Evolutionary conservation across 2,329 filamentous ascomycete genomes (phyloP).

Genomic region (Fusarium nodosum): DNA sequence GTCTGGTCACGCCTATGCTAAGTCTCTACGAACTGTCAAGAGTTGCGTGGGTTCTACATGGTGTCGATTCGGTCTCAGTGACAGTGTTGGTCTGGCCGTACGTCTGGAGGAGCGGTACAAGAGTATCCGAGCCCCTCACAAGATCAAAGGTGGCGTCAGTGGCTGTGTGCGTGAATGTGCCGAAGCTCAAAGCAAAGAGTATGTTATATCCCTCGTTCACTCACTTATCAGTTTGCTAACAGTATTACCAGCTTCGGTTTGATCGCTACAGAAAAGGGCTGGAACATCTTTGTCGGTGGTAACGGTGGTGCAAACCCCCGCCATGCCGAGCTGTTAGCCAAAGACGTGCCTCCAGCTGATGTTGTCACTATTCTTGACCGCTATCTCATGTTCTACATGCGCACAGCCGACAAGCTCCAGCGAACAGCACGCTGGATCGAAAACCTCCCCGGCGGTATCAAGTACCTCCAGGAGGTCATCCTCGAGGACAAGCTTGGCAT

Average conservation of each 20-base stretch:
- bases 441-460: constrained; percentile 83
- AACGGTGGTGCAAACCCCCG: constrained; percentile 89
- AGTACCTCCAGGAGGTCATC: constrained; percentile 85
- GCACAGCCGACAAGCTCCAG: constrained; percentile 90
- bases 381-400: constrained; percentile 94
- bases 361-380: constrained; percentile 88
- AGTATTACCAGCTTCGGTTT: constrained; percentile 76
- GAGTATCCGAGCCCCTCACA: constrained; percentile 88
- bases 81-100: constrained; percentile 92
- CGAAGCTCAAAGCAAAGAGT: constrained; percentile 93
- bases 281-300: constrained; percentile 91
- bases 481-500: constrained; percentile 90
- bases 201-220: constrained; percentile 51
- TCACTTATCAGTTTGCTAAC: constrained; percentile 24
- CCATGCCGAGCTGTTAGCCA: constrained; percentile 86
- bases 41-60: constrained; percentile 92
- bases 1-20: constrained; percentile 91
- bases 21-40: constrained; percentile 90
- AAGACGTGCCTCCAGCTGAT: constrained; percentile 86
- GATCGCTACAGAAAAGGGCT: constrained; percentile 92
- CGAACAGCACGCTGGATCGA: constrained; percentile 92
- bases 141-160: constrained; percentile 90
- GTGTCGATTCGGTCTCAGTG: constrained; percentile 90
- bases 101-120: constrained; percentile 92
- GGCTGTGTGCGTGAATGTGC: constrained; percentile 94